A percentile compares a stretch with the other conserved stretches of the same genome.
Conservation (phyloP, 805 yeast species). For the Ogataea nonfermentans region DNA sequence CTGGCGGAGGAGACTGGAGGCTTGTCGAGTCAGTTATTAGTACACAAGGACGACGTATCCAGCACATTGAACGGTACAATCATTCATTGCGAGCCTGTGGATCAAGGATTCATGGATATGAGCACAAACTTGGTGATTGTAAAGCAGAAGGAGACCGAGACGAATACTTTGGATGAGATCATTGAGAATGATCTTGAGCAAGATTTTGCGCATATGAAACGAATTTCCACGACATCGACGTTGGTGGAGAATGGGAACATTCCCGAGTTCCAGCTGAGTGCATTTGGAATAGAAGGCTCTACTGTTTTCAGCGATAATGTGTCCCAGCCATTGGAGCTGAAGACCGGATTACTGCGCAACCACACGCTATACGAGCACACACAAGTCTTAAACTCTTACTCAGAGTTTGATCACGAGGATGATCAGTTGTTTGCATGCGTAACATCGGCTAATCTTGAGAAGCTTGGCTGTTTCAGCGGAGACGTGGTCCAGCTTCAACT, state of each 20-base stretch:
- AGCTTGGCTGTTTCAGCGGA: slow-evolving; percentile 66
- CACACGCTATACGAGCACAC: slow-evolving; percentile 21
- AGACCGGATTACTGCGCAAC: slow-evolving; percentile 8
- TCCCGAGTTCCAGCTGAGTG: slow-evolving; percentile 15
- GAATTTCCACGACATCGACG: slow-evolving; percentile 11
- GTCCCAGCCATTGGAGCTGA: slow-evolving; percentile 13
- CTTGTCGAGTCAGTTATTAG: slow-evolving; percentile 22
- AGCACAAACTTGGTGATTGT: slow-evolving; percentile 57
- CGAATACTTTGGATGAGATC: slow-evolving; percentile 1
- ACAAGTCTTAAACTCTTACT: slow-evolving; percentile 12
- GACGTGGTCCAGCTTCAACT: slow-evolving; percentile 47
- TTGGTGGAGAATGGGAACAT: slow-evolving; percentile 6
- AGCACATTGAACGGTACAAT: slow-evolving; percentile 49
- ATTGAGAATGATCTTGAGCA: slow-evolving; percentile 11
- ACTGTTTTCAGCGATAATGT: slow-evolving; percentile 8
- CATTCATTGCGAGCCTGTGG: slow-evolving; percentile 66
- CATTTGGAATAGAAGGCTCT: slow-evolving; percentile 19
- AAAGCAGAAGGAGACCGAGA: slow-evolving; percentile 23
- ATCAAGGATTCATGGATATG: slow-evolving; percentile 55
- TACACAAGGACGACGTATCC: slow-evolving; percentile 43
- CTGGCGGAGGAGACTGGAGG: slow-evolving; percentile 37
- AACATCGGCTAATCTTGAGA: slow-evolving; percentile 49
- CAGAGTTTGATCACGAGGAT: slow-evolving; percentile 39
- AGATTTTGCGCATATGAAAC: slow-evolving; percentile 7
- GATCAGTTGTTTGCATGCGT: slow-evolving; percentile 45